Percentiles rank a stretch among this genome's conserved stretches.
Conservation (phyloP, 805 yeast genomes). For the Barnettozyma salicaria region DNA sequence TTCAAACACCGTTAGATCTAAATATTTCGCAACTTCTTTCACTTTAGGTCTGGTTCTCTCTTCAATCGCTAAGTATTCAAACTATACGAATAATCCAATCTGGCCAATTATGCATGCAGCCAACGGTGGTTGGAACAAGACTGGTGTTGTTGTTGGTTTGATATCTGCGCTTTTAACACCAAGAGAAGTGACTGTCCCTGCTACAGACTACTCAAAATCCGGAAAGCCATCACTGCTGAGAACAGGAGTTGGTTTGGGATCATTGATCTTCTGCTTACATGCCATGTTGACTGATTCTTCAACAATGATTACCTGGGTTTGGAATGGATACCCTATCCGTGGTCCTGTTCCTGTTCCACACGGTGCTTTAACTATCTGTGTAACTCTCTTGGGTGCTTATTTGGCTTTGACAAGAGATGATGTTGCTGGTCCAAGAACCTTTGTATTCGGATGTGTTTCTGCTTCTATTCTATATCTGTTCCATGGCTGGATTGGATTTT, state of each 20-base stretch:
- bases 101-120: slow-evolving; percentile 90
- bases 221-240: slow-evolving; percentile 39
- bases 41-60: slow-evolving; percentile 68
- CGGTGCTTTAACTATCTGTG: slow-evolving; percentile 54
- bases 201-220: slow-evolving; percentile 1
- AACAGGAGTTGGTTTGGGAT: slow-evolving; percentile 69
- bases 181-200: slow-evolving; percentile 7
- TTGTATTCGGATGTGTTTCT: slow-evolving; percentile 42
- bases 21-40: slow-evolving; percentile 43
- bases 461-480: slow-evolving; percentile 39
- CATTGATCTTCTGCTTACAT: slow-evolving; percentile 62
- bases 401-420: slow-evolving; percentile 31
- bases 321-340: slow-evolving; percentile 87
- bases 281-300: slow-evolving; percentile 80
- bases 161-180: slow-evolving; percentile 61
- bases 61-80: slow-evolving; percentile 66
- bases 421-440: slow-evolving; percentile 27
- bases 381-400: slow-evolving; percentile 53
- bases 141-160: slow-evolving; percentile 61
- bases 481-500: slow-evolving; percentile 66
- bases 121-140: slow-evolving; percentile 81
- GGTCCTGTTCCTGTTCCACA: slow-evolving; percentile 89
- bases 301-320: slow-evolving; percentile 86
- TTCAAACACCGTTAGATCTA: slow-evolving; percentile 19
- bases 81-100: slow-evolving; percentile 83